A percentile compares a stretch with the other conserved stretches of the same genome.
phyloP scores from a whole-genome alignment of 768 basidiomycete species.

The Suillus decipiens region DNA sequence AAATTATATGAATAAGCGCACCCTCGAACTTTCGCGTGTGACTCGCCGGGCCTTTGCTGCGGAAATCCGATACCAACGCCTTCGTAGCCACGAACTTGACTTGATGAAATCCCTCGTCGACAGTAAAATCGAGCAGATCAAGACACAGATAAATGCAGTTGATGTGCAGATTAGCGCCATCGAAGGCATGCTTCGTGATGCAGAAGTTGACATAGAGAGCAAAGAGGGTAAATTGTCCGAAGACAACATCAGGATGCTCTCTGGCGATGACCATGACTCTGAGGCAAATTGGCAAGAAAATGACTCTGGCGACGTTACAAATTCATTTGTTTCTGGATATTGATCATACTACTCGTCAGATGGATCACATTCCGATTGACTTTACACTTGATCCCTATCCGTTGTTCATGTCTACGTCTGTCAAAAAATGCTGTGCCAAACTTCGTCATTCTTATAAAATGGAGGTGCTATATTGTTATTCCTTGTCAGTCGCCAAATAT shows the following conservation, averaged over 20 bases:
- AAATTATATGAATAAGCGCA: neutral
- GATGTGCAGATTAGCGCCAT: neutral
- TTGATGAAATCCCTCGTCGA: neutral
- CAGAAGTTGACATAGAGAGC: slow-evolving; percentile 6
- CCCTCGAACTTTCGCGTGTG: neutral
- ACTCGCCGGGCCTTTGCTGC: neutral
- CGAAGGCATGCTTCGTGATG: neutral
- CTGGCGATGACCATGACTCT: neutral
- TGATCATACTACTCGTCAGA: neutral
- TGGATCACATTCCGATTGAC: neutral
- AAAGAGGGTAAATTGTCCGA: neutral
- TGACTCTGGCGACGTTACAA: neutral
- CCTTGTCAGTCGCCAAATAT: too few relatives aligned
- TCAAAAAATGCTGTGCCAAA: neutral
- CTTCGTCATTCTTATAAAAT: neutral
- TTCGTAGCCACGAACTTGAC: neutral
- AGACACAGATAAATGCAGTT: neutral
- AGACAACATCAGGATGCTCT: neutral
- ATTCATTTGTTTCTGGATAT: neutral
- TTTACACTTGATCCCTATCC: neutral
- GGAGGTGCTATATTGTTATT: neutral
- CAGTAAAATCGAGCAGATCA: neutral
- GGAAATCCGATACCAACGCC: neutral
- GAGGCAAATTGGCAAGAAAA: neutral
- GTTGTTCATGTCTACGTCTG: neutral